Base-by-base conservation (phyloP, 2,329 filamentous ascomycete genomes). In the Fonsecaea erecta region DNA sequence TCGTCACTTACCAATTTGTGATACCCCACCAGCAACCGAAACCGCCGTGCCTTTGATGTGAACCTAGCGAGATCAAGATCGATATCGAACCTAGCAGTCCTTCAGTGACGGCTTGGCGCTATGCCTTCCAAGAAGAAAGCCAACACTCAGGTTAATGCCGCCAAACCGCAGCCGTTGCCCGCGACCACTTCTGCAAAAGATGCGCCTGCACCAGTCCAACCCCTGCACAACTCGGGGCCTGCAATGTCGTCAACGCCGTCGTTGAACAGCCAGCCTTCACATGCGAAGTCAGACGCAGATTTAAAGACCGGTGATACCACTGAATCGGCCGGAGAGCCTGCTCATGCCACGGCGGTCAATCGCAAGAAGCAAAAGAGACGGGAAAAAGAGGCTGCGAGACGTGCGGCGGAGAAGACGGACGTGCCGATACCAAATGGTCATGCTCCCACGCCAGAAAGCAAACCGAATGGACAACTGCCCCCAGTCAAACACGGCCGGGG, bases 311-410 rank as follows among this genome's bases (percentile, higher is more conserved):
- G 75, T 63, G 75, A 76, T 66, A 73, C 67, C 43, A 71, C 67
- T 51, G 68, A 72, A 61, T 72, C 72, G 5, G 69, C 66, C 40
- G 67, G 67, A 40, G 71, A 71, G 60, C 67, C 65, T 48, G 43
- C 64, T 21, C 32, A 56, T 2, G 48, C 82, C 52, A 82, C 81
- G 52, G 74, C 83, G 8, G 89, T 93, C 58, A 97, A 97, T 79
- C 88, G 91, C 75, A 97, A 97, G 84, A 98, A 97, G 83, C 91
- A 95, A 78, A 97, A 97, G 83, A 88, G 93, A 71, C 87, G 93
- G 71, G 90, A 91, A 75, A 97, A 97, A 77, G 83, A 86, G 79
- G 90, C 90, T 35, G 90, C 91, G 34, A 89, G 89, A 66, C 86
- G 89, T 74, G 86, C 86, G 32, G 87, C 84, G 51, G 83, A 83